These are phyloP conservation scores for Lipomyces oligophaga DNA, from an alignment of 805 yeast species.

Conservation along the genomic window DNA sequence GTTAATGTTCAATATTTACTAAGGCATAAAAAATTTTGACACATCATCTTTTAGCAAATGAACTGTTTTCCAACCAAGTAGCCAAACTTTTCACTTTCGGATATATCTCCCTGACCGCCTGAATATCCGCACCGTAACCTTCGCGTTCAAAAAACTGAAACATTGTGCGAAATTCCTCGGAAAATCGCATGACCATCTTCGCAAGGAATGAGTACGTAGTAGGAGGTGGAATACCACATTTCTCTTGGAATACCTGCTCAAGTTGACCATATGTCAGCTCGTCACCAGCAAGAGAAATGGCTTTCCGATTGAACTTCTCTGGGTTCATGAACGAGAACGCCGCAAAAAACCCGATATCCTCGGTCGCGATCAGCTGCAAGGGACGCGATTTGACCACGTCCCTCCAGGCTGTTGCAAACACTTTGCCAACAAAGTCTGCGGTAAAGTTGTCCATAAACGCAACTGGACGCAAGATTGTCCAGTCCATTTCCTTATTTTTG, in stretches of 20 bases:
- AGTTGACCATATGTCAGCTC: constrained; percentile 2
- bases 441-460: constrained; percentile 1
- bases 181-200: no score
- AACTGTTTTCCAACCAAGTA: no score
- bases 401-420: constrained; percentile 2
- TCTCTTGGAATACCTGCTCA: neutral
- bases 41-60: no score
- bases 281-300: constrained; percentile 5
- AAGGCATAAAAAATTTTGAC: no score
- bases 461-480: constrained; percentile 7
- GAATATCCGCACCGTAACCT: no score
- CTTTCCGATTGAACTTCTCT: neutral
- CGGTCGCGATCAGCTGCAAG: constrained; percentile 3
- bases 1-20: no score
- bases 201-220: neutral
- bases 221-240: neutral
- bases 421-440: neutral
- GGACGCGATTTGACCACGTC: neutral
- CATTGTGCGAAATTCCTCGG: no score
- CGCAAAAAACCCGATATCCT: constrained; percentile 4
- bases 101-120: no score
- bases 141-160: no score
- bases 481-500: neutral
- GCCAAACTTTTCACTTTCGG: no score
- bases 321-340: constrained; percentile 1